These are phyloP conservation scores for Lactarius evosmus DNA, from an alignment of 768 basidiomycete genomes.

Conservation along the genomic window DNA sequence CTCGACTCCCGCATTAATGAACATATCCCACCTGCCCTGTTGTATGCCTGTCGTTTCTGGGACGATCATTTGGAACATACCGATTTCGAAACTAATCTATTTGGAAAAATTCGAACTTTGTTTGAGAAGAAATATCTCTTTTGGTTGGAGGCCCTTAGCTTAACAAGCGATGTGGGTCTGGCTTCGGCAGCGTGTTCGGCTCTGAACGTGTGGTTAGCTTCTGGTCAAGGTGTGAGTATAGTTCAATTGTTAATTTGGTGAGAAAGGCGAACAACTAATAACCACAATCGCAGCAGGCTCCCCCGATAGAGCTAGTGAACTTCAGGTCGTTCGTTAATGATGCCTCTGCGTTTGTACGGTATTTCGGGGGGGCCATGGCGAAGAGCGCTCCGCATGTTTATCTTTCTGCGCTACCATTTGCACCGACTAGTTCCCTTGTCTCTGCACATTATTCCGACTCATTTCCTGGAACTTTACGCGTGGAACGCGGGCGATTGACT, in stretches of 20 bases:
- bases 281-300: background rate
- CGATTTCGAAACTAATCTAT: background rate
- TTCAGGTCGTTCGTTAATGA: background rate
- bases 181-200: background rate
- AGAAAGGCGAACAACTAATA: background rate
- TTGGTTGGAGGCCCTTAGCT: conserved; percentile 6
- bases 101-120: background rate
- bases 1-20: background rate
- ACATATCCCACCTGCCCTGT: background rate
- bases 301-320: background rate
- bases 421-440: background rate
- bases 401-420: background rate
- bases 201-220: background rate
- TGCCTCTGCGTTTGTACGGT: background rate
- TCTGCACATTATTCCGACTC: background rate
- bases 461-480: background rate
- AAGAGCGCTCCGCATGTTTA: background rate
- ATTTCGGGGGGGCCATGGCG: background rate
- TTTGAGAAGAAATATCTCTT: conserved; percentile 1
- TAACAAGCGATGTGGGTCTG: background rate
- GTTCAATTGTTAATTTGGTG: background rate
- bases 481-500: background rate
- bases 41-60: conserved; percentile 3
- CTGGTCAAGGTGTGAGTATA: background rate
- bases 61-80: background rate